These are phyloP conservation scores for Pochonia chlamydosporia DNA, from an alignment of 2,329 filamentous ascomycete species.

Conservation along the genomic window DNA sequence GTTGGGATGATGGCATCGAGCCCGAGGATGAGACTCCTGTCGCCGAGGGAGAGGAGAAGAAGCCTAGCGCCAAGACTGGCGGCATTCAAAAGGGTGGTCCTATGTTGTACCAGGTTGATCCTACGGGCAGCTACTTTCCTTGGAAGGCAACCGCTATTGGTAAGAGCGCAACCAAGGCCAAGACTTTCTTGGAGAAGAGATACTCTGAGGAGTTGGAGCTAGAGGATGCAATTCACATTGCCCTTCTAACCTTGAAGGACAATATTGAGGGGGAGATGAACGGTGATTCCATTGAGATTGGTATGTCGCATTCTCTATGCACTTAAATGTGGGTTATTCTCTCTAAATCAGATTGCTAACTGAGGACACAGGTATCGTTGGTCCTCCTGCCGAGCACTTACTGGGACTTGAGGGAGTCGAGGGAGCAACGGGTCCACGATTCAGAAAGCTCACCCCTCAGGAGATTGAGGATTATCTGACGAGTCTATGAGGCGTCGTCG, in stretches of 20 bases:
- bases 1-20: conserved; percentile 95
- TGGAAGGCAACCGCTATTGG: conserved; percentile 99
- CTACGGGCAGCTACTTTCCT: conserved; percentile 97
- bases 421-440: conserved; percentile 76
- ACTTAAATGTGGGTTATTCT: neutral
- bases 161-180: conserved; percentile 96
- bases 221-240: conserved; percentile 98
- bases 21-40: conserved; percentile 64
- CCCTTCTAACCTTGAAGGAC: conserved; percentile 93
- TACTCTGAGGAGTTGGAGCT: conserved; percentile 96
- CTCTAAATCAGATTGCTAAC: conserved; percentile 21
- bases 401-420: conserved; percentile 88
- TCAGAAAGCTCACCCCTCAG: conserved; percentile 91
- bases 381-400: conserved; percentile 86
- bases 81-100: conserved; percentile 94
- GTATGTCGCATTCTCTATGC: conserved; percentile 40
- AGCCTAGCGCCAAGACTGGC: conserved; percentile 78
- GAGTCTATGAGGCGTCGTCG: conserved; percentile 65
- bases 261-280: conserved; percentile 99
- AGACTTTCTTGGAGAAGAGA: conserved; percentile 98
- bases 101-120: conserved; percentile 97
- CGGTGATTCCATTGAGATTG: conserved; percentile 96
- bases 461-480: conserved; percentile 99
- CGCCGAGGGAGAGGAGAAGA: conserved; percentile 64
- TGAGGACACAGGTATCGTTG: conserved; percentile 69